A percentile compares a stretch with the other conserved stretches of the same genome.
phyloP scores from a whole-genome alignment of 2,329 filamentous ascomycete genomes.

The Aspergillus nomiae region DNA sequence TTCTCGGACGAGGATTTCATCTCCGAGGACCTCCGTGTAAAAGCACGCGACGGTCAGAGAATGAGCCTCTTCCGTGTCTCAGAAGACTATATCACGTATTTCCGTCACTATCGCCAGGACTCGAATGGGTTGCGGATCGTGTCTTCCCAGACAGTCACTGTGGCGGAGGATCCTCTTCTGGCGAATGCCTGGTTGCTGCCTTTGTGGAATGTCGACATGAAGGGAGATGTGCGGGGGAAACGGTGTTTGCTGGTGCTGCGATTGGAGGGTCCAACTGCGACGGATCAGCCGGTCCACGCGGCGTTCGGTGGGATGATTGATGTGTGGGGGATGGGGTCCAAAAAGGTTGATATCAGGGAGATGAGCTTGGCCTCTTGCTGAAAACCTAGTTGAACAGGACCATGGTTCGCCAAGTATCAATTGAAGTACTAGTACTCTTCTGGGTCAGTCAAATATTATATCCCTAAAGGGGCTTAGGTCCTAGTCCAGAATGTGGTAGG shows the following conservation, averaged over 20 bases:
- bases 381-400: too few species aligned
- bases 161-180: not conserved
- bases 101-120: not conserved
- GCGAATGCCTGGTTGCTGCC: not conserved
- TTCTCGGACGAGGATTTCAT: not conserved
- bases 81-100: not conserved
- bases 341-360: not conserved
- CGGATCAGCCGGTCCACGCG: not conserved
- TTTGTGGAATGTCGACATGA: not conserved
- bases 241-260: not conserved
- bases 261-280: not conserved
- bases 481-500: too few species aligned
- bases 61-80: not conserved
- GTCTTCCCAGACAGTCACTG: not conserved
- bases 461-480: too few species aligned
- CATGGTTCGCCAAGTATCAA: too few species aligned
- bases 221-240: not conserved
- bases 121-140: not conserved
- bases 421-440: too few species aligned
- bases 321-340: not conserved
- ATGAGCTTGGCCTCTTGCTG: not conserved
- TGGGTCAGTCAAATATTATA: too few species aligned
- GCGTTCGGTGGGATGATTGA: not conserved
- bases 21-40: not conserved
- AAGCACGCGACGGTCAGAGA: not conserved